phyloP scores from a whole-genome alignment of 2,329 filamentous ascomycete species.

The Colletotrichum liaoningense region DNA sequence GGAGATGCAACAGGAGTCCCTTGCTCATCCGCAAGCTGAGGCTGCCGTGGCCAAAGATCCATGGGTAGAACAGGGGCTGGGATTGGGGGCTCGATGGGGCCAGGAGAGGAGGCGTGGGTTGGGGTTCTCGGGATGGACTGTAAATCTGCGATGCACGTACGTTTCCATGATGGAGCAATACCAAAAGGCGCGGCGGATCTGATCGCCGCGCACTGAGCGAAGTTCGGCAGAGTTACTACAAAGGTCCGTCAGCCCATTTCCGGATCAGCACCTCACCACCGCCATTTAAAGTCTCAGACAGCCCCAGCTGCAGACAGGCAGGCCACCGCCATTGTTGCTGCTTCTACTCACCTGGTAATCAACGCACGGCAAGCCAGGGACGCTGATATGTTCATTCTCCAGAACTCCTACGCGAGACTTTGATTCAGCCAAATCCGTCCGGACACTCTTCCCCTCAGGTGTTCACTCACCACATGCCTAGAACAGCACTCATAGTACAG shows the following conservation, averaged over 20 bases:
- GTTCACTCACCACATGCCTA: constrained; percentile 31
- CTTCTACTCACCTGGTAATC: constrained; percentile 59
- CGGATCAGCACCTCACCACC: not conserved
- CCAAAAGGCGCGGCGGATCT: constrained; percentile 68
- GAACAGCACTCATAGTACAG: constrained; percentile 65
- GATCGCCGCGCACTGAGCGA: constrained; percentile 57
- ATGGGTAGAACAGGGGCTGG: constrained; percentile 12
- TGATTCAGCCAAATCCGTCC: constrained; percentile 3
- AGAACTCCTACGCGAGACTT: constrained; percentile 62
- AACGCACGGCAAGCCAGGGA: constrained; percentile 68
- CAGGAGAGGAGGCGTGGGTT: not conserved
- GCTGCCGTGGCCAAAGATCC: not conserved
- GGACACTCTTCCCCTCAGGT: not conserved
- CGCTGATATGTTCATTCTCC: constrained; percentile 66
- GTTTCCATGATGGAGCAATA: constrained; percentile 67
- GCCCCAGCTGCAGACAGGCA: not conserved
- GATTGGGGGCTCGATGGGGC: not conserved
- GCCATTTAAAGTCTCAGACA: not conserved
- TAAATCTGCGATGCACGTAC: constrained; percentile 45
- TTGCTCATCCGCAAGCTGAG: not conserved
- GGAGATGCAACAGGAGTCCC: not conserved
- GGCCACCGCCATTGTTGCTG: not conserved
- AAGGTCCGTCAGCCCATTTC: not conserved
- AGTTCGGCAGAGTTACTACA: constrained; percentile 57
- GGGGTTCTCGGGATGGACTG: not conserved